Conservation (phyloP, 352 stramenopile genomes). For the Globisporangium spinosum region DNA sequence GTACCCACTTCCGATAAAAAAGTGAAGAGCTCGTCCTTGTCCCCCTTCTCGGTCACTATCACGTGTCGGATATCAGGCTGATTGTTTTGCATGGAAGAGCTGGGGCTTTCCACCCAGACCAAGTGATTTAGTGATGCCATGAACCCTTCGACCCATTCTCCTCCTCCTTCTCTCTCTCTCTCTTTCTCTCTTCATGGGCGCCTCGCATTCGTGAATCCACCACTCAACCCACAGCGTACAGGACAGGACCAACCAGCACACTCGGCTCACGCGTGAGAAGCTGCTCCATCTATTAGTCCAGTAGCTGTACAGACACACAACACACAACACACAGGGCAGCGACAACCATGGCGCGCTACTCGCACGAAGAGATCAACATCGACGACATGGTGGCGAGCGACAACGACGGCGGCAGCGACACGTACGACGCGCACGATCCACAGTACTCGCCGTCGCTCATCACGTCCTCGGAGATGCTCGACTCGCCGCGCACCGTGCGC, state of each 20-base stretch:
- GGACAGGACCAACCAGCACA: no score
- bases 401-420: background rate
- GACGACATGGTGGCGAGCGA: background rate
- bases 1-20: slow-evolving; percentile 4
- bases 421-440: slow-evolving; percentile 7
- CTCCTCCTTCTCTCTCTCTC: no score
- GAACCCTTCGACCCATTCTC: no score
- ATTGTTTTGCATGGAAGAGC: background rate
- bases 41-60: background rate
- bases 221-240: no score
- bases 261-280: no score
- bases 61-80: background rate
- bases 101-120: background rate
- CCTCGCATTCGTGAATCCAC: no score
- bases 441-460: slow-evolving; percentile 24
- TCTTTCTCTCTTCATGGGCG: no score
- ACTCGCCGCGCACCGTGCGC: slow-evolving; percentile 24
- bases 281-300: background rate
- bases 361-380: slow-evolving; percentile 12
- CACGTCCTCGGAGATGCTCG: slow-evolving; percentile 28
- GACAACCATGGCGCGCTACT: slow-evolving; percentile 9
- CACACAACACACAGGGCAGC: background rate
- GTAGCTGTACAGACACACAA: background rate
- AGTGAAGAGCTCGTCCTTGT: background rate
- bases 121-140: no score